A percentile compares a stretch with the other conserved stretches of the same genome.
Conservation (phyloP, 1,139 yeast genomes). For the Scheffersomyces parashehatae region DNA sequence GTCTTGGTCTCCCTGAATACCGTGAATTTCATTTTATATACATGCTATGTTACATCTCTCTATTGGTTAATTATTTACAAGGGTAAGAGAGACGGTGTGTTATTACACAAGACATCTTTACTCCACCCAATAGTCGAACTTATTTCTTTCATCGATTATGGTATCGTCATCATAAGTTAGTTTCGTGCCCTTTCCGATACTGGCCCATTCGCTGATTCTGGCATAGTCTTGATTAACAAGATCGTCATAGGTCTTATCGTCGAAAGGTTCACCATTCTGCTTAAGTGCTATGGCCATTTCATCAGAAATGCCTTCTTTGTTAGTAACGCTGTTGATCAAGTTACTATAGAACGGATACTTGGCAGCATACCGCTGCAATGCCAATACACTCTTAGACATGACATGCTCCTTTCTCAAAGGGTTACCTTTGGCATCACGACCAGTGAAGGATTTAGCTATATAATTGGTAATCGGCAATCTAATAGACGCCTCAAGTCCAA, state of each 20-base stretch:
- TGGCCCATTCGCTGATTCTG: slow-evolving; percentile 7
- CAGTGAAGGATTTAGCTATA: slow-evolving; percentile 34
- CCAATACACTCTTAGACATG: slow-evolving; percentile 26
- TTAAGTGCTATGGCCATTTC: not conserved
- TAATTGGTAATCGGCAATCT: slow-evolving; percentile 40
- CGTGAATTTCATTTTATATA: too few species aligned
- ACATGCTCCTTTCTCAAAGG: slow-evolving; percentile 31
- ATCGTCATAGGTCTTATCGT: not conserved
- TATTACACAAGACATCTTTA: not conserved
- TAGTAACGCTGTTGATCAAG: slow-evolving; percentile 20
- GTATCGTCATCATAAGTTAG: slow-evolving; percentile 4
- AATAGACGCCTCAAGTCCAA: slow-evolving; percentile 29
- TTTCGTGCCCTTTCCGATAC: slow-evolving; percentile 3
- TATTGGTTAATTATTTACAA: too few species aligned
- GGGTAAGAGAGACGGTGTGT: too few species aligned
- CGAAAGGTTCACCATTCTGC: not conserved
- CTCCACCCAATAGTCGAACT: slow-evolving; percentile 11
- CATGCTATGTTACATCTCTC: too few species aligned
- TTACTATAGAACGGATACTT: slow-evolving; percentile 25
- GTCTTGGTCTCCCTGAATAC: too few species aligned
- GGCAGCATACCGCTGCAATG: slow-evolving; percentile 24
- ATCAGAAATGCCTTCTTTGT: slow-evolving; percentile 5
- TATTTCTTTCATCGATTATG: slow-evolving; percentile 3
- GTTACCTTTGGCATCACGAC: slow-evolving; percentile 41
- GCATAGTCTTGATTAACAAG: not conserved